Evolutionary conservation across 2,329 filamentous ascomycete species (phyloP).

Genomic region (Lecanicillium sp.): DNA sequence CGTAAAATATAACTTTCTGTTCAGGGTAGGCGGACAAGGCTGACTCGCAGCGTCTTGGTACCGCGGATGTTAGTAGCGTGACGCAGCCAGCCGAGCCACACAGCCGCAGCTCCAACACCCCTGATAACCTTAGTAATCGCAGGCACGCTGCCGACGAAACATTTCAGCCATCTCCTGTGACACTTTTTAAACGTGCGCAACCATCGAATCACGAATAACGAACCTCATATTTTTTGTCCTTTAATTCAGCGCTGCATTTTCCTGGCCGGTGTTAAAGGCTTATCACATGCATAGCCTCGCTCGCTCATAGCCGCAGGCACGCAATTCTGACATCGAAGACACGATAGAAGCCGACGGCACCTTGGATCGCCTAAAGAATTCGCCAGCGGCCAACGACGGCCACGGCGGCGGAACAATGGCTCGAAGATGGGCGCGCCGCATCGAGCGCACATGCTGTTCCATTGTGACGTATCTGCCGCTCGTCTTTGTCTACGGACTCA

Average conservation of each 20-base stretch:
- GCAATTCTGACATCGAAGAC: no score
- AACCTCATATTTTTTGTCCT: background rate
- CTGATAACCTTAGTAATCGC: slow-evolving; percentile 12
- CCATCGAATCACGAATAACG: background rate
- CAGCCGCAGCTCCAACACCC: slow-evolving; percentile 16
- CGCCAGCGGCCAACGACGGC: slow-evolving; percentile 11
- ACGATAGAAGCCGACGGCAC: slow-evolving; percentile 2
- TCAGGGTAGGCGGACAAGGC: slow-evolving; percentile 10
- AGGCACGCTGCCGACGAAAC: background rate
- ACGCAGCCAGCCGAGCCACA: no score
- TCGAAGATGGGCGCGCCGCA: slow-evolving; percentile 56
- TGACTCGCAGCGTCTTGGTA: no score
- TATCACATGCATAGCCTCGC: no score
- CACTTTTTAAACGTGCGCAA: background rate
- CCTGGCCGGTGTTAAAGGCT: background rate
- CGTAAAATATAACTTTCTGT: slow-evolving; percentile 1
- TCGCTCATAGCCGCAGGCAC: background rate
- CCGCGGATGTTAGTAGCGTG: slow-evolving; percentile 1
- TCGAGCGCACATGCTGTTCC: slow-evolving; percentile 79
- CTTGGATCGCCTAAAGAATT: slow-evolving; percentile 8
- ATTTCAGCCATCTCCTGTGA: background rate
- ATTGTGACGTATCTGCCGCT: slow-evolving; percentile 80
- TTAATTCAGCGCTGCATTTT: background rate
- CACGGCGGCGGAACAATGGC: slow-evolving; percentile 31
- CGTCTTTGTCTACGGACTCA: slow-evolving; percentile 77